Evolutionary conservation across 164 flowering plant genomes (phyloP).

Genomic region (Amborella trichopoda): DNA sequence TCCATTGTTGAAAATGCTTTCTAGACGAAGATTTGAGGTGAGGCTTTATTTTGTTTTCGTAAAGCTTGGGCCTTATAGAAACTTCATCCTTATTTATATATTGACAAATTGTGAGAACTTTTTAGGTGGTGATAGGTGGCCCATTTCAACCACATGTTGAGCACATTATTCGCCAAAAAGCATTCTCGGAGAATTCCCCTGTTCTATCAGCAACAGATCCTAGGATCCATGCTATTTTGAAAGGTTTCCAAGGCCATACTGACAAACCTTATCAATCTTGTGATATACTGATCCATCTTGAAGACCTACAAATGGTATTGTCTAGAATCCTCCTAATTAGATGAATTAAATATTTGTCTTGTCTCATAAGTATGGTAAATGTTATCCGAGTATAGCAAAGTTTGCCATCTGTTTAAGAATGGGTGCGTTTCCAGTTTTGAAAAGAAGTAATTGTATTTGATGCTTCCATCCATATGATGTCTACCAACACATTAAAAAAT

Average conservation of each 20-base stretch:
- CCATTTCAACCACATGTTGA: constrained; percentile 84
- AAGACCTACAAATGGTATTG: constrained; percentile 50
- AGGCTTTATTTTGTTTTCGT: too few relatives aligned
- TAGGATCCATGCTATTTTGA: constrained; percentile 41
- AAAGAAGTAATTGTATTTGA: too few relatives aligned
- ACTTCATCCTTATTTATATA: too few relatives aligned
- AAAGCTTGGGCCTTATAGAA: too few relatives aligned
- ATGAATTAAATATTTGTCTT: not conserved
- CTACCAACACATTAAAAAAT: too few relatives aligned
- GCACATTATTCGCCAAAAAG: constrained; percentile 59
- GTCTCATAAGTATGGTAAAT: not conserved
- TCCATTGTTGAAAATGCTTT: too few relatives aligned
- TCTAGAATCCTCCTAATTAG: not conserved
- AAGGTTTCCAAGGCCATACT: constrained; percentile 19
- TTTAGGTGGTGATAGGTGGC: constrained; percentile 82
- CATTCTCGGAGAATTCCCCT: constrained; percentile 51
- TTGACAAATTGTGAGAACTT: too few relatives aligned
- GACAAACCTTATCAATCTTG: constrained; percentile 50
- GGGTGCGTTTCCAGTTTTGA: too few relatives aligned
- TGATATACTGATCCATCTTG: constrained; percentile 43
- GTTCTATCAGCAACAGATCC: constrained; percentile 57
- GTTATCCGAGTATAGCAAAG: too few relatives aligned
- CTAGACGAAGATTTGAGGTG: too few relatives aligned
- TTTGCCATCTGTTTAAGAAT: too few relatives aligned
- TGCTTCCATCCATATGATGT: too few relatives aligned